These are phyloP conservation scores for Lactifluus pinguis DNA, from an alignment of 768 basidiomycete species.

Conservation along the genomic window DNA sequence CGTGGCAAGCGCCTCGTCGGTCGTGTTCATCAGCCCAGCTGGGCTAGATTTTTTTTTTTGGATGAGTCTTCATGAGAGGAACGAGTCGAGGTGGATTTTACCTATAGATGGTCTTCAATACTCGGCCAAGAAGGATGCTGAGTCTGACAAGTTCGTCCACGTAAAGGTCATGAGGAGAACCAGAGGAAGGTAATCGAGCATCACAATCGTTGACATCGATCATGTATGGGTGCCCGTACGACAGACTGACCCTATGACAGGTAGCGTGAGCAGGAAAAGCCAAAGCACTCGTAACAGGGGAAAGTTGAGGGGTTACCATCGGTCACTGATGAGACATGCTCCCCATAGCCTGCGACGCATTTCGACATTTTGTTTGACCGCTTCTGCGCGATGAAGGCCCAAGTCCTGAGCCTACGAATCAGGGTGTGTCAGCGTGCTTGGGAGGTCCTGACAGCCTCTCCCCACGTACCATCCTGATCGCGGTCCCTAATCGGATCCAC, in stretches of 20 bases:
- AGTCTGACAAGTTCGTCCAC: slow-evolving; percentile 88
- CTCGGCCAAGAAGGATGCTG: slow-evolving; percentile 83
- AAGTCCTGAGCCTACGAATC: slow-evolving; percentile 81
- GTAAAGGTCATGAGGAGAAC: slow-evolving; percentile 68
- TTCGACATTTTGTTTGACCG: slow-evolving; percentile 76
- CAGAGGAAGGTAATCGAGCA: slow-evolving; percentile 83
- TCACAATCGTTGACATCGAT: slow-evolving; percentile 97
- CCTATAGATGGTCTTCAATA: slow-evolving; percentile 92
- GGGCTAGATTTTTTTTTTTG: slow-evolving; percentile 40
- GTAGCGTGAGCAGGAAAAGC: slow-evolving; percentile 12
- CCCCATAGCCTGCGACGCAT: slow-evolving; percentile 88
- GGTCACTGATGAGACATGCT: slow-evolving; percentile 86
- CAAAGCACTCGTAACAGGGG: slow-evolving; percentile 4
- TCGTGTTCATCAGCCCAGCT: slow-evolving; percentile 78
- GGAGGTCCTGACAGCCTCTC: slow-evolving; percentile 4
- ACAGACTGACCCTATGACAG: slow-evolving; percentile 63
- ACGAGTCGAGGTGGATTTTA: slow-evolving; percentile 20
- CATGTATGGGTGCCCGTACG: slow-evolving; percentile 91
- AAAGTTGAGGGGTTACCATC: slow-evolving; percentile 52
- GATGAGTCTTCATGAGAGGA: background rate
- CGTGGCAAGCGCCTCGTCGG: slow-evolving; percentile 63
- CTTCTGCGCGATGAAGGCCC: slow-evolving; percentile 88
- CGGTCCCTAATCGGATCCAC: slow-evolving; percentile 79
- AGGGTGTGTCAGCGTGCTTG: background rate
- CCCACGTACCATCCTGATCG: slow-evolving; percentile 78